Evolutionary conservation across 345 rosid species (phyloP), one percentile per base, ranked within the genome.

Genomic region (Syzygium grande): DNA sequence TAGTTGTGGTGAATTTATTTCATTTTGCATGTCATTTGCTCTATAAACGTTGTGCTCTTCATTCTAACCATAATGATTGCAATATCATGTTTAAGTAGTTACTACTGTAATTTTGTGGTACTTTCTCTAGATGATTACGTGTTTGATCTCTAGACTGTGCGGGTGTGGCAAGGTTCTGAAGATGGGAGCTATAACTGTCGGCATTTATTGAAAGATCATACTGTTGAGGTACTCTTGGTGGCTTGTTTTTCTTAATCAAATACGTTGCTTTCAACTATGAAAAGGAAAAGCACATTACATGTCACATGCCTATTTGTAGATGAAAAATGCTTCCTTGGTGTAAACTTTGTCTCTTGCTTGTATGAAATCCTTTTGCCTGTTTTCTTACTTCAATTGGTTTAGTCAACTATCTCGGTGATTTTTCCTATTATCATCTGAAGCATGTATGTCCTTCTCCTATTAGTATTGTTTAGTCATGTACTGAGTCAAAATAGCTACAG

Each of bases 151-250:
- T 93, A 98, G 99, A 96, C 99, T 9, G 98, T 98, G 91, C 97
- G 99, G 54, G 87, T 96, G 73, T 98, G 99, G 99, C 91, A 95
- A 94, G 92, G 93, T 87, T 94, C 97, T 87, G n/a, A 94, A 90
- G 96, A 95, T 86, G 98, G 97, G 21, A 95, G 88, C 65, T 96
- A 95, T 89, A 94, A 92, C 85, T 98, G 99, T 92, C 93, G 90
- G 93, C 98, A 95, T 78, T 92, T 93, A 84, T 90, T 96, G 93
- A 94, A 91, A 89, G 98, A 98, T 90, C 99, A 98, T 88, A 89
- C 92, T 84, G 98, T 96, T 51, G 99, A 96, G 98, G 99, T 97
- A 91, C 79, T 51, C 30, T 53, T 52, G 43, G 58, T 29, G 55
- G 11, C 43, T 30, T 34, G 38, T 34, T 34, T 34, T 34, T 34